These are phyloP conservation scores for Boletellus deceptivus DNA, from an alignment of 1,284 basidiomycete species.

Conservation along the genomic window DNA sequence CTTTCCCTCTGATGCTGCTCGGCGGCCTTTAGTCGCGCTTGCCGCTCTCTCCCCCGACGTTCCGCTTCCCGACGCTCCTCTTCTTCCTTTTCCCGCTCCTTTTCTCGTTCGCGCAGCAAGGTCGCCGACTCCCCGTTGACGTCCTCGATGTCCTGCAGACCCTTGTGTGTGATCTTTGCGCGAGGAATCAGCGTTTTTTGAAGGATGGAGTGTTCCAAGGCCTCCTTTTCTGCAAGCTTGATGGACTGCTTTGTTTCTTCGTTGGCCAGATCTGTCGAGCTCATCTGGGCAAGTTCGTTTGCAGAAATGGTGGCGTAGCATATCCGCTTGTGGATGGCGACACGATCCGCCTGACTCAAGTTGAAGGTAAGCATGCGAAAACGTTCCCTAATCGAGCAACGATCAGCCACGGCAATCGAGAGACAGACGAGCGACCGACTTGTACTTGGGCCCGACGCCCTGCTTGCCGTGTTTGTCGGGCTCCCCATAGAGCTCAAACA, in stretches of 20 bases:
- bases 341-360: conserved; percentile 71
- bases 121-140: conserved; percentile 52
- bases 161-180: conserved; percentile 88
- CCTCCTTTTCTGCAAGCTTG: conserved; percentile 74
- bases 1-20: conserved; percentile 45
- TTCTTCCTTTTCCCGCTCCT: conserved; percentile 51
- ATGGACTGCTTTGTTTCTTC: conserved; percentile 80
- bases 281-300: conserved; percentile 74
- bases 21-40: conserved; percentile 51
- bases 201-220: conserved; percentile 79
- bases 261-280: conserved; percentile 80
- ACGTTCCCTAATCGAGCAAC: conserved; percentile 56
- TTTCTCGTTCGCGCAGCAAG: conserved; percentile 55
- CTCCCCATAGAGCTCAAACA: conserved; percentile 72
- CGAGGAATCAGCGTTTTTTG: conserved; percentile 68
- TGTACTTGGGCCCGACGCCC: conserved; percentile 72
- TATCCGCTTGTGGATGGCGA: conserved; percentile 72
- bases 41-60: conserved; percentile 60
- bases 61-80: conserved; percentile 54
- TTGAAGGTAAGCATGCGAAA: conserved; percentile 84
- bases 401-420: conserved; percentile 4
- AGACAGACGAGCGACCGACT: conserved; percentile 48
- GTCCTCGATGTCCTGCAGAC: conserved; percentile 82
- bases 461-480: conserved; percentile 71
- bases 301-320: conserved; percentile 62